These are phyloP conservation scores for Aeminium ludgeri DNA, from an alignment of 495 filamentous ascomycete species.

Conservation along the genomic window DNA sequence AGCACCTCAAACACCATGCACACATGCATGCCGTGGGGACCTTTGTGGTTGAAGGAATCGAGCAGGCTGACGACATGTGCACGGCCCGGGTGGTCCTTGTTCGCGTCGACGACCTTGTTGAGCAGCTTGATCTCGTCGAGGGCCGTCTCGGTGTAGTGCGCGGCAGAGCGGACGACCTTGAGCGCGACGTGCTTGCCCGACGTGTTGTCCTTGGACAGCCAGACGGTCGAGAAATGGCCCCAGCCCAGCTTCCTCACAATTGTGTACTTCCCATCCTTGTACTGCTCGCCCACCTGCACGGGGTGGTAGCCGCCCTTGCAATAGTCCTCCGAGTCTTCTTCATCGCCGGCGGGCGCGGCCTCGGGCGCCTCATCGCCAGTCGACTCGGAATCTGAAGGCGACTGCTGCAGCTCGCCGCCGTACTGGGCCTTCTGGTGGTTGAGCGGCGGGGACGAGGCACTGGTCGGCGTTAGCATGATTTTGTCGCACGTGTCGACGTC, in stretches of 20 bases:
- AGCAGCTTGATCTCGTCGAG: constrained; percentile 98
- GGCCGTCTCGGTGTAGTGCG: constrained; percentile 96
- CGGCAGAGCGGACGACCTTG: constrained; percentile 92
- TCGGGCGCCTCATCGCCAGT: constrained; percentile 63
- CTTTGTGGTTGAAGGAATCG: constrained; percentile 95
- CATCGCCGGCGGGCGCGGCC: constrained; percentile 83
- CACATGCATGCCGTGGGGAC: constrained; percentile 87
- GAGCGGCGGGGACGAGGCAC: constrained; percentile 27
- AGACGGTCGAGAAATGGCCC: constrained; percentile 98
- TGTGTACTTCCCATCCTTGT: constrained; percentile 94
- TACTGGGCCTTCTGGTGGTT: constrained; percentile 31
- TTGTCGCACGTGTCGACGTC: not conserved
- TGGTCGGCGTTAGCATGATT: constrained; percentile 6
- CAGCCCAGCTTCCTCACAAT: constrained; percentile 94
- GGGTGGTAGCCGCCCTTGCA: constrained; percentile 98
- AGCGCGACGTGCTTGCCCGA: constrained; percentile 89
- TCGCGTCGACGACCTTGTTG: constrained; percentile 89
- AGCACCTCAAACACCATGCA: constrained; percentile 99
- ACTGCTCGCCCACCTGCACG: constrained; percentile 80
- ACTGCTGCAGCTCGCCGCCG: constrained; percentile 43
- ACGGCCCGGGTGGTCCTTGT: constrained; percentile 66
- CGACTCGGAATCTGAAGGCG: constrained; percentile 63
- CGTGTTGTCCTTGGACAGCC: constrained; percentile 84
- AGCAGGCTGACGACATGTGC: constrained; percentile 88
- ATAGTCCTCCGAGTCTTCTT: constrained; percentile 98